Evolutionary conservation across 2,329 filamentous ascomycete species (phyloP), one percentile per base, ranked within the genome.

Genomic region (Aschersonia sp.): DNA sequence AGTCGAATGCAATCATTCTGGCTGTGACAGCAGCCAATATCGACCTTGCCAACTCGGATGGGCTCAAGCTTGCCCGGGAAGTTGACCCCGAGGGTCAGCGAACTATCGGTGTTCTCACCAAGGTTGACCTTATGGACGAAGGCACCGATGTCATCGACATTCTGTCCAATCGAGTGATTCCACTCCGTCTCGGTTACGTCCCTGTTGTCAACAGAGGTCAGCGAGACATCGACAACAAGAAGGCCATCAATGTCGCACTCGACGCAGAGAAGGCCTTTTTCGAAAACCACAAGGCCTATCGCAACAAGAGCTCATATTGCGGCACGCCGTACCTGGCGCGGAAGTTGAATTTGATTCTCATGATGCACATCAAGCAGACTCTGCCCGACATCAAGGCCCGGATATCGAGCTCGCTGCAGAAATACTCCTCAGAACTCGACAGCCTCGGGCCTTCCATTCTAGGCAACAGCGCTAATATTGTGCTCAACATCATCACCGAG

Each of bases 321-420:
- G 92, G 92, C 65, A 98, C 92, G 4, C 92, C 92, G 4, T 98
- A 98, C 62, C 74, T 98, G 51, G 92, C 92, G 4, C 82, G 90
- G 56, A 98, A 98, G 70, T 79, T 98, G 51, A 98, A 98, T 68
- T 75, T 98, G 59, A 97, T 98, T 61, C 77, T 98, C 57, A 97
- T 98, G 90, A 98, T 98, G 92, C 92, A 98, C 72, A 98, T 98
- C 73, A 98, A 98, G 70, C 90, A 98, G 71, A 98, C 92, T 1
- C 78, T 98, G 11, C 92, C 92, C 41, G 92, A 98, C 62, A 98
- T 98, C 73, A 98, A 98, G 71, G 87, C 86, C 11, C 85, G 94
- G 53, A 98, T 98, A 57, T 79, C 85, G n/a, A 85, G 86, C 55
- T 96, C 90, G 11, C 73, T 98, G 51, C 83, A 89, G 62, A 98